Conservation (phyloP, 768 basidiomycete genomes). For the Lentinula edodes region DNA sequence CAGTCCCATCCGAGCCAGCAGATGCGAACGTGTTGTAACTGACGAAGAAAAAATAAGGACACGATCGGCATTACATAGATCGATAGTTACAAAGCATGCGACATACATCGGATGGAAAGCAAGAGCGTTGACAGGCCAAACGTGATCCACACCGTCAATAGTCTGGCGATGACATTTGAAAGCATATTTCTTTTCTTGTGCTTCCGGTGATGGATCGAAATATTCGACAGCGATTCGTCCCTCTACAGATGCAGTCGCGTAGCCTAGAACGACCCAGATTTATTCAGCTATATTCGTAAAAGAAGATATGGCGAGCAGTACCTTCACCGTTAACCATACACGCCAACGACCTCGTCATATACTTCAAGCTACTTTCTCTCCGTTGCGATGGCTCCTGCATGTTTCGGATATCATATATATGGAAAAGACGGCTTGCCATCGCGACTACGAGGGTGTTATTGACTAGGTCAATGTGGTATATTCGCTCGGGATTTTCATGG, state of each 20-base stretch:
- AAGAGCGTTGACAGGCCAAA: slow-evolving; percentile 94
- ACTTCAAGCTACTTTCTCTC: slow-evolving; percentile 91
- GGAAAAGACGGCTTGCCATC: slow-evolving; percentile 86
- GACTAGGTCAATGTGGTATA: slow-evolving; percentile 79
- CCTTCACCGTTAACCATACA: slow-evolving; percentile 94
- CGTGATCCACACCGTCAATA: slow-evolving; percentile 87
- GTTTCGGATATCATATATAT: slow-evolving; percentile 82
- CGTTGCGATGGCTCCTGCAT: slow-evolving; percentile 72
- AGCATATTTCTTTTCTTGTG: slow-evolving; percentile 85
- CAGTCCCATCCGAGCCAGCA: slow-evolving; percentile 89
- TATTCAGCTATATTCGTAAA: background rate
- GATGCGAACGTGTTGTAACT: slow-evolving; percentile 95
- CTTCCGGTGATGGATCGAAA: slow-evolving; percentile 73
- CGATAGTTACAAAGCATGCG: background rate
- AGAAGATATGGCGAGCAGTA: slow-evolving; percentile 22
- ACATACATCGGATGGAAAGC: slow-evolving; percentile 86
- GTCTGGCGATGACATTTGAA: slow-evolving; percentile 96
- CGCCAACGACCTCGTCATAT: slow-evolving; percentile 86
- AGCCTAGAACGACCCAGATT: slow-evolving; percentile 45
- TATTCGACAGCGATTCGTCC: slow-evolving; percentile 97
- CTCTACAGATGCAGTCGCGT: slow-evolving; percentile 90
- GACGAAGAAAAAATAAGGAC: background rate
- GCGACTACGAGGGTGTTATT: slow-evolving; percentile 82
- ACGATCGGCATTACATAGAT: background rate
- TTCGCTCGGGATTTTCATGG: slow-evolving; percentile 71